These are phyloP conservation scores for Penicillium sclerotiorum DNA, from an alignment of 2,329 filamentous ascomycete genomes.

Conservation along the genomic window DNA sequence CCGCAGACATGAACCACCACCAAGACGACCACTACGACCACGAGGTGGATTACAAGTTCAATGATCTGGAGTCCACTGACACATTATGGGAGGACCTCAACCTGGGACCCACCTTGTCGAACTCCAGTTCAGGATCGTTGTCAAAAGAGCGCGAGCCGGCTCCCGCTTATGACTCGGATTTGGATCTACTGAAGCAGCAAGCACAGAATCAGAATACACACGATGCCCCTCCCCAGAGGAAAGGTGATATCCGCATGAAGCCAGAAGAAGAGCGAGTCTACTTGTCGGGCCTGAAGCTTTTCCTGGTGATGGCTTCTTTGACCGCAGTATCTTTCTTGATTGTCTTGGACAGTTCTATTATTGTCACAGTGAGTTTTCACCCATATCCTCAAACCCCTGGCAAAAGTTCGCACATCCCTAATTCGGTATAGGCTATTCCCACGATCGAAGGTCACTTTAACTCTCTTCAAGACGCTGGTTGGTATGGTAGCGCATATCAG, in stretches of 20 bases:
- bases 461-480: constrained; percentile 38
- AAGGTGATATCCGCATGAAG: too few relatives aligned
- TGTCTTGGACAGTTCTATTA: constrained; percentile 19
- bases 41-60: background rate
- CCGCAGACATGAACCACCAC: too few relatives aligned
- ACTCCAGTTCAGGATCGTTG: background rate
- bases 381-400: background rate
- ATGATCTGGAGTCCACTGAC: background rate
- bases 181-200: background rate
- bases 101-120: too few relatives aligned
- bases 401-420: too few relatives aligned
- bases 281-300: constrained; percentile 17
- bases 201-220: too few relatives aligned
- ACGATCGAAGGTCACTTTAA: constrained; percentile 48
- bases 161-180: background rate
- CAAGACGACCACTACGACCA: too few relatives aligned
- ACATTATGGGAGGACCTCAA: too few relatives aligned
- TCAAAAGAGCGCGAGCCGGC: background rate
- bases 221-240: too few relatives aligned
- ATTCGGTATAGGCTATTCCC: constrained; percentile 20
- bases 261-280: constrained; percentile 11
- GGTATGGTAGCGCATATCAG: constrained; percentile 44
- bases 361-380: constrained; percentile 17
- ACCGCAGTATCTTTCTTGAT: constrained; percentile 19
- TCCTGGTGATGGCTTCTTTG: constrained; percentile 9